phyloP scores from a whole-genome alignment of 2,329 filamentous ascomycete genomes.

The Fusarium sp. region DNA sequence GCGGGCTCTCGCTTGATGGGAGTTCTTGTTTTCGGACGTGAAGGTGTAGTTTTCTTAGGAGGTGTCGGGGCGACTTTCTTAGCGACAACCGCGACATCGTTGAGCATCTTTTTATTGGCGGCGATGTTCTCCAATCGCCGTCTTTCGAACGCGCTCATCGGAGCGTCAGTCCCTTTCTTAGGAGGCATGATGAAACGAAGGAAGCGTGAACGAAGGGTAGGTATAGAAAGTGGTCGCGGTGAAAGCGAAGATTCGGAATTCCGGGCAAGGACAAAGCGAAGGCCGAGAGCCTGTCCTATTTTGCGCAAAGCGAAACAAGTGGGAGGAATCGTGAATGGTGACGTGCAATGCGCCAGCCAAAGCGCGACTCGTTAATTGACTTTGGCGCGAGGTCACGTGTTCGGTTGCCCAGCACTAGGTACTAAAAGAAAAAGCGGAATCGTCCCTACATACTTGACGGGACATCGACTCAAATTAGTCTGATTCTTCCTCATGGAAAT shows the following conservation, averaged over 20 bases:
- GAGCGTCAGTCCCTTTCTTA: constrained; percentile 57
- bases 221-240: not conserved
- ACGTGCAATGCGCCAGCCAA: constrained; percentile 30
- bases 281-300: not conserved
- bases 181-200: constrained; percentile 56
- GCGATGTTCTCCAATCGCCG: constrained; percentile 89
- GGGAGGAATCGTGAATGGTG: constrained; percentile 31
- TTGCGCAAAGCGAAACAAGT: constrained; percentile 10
- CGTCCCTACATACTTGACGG: no score
- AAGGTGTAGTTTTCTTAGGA: constrained; percentile 56
- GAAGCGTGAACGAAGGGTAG: not conserved
- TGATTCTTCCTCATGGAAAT: no score
- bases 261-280: not conserved
- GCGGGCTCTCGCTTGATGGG: constrained; percentile 63
- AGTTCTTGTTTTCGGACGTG: constrained; percentile 54
- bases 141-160: constrained; percentile 87
- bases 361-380: constrained; percentile 48
- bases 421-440: no score
- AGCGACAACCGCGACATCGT: constrained; percentile 80
- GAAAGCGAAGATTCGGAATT: not conserved
- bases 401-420: not conserved
- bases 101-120: constrained; percentile 84
- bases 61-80: constrained; percentile 77
- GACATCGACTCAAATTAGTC: no score
- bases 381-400: constrained; percentile 55